phyloP scores from a whole-genome alignment of 495 filamentous ascomycete species.

The Articulospora tetracladia region DNA sequence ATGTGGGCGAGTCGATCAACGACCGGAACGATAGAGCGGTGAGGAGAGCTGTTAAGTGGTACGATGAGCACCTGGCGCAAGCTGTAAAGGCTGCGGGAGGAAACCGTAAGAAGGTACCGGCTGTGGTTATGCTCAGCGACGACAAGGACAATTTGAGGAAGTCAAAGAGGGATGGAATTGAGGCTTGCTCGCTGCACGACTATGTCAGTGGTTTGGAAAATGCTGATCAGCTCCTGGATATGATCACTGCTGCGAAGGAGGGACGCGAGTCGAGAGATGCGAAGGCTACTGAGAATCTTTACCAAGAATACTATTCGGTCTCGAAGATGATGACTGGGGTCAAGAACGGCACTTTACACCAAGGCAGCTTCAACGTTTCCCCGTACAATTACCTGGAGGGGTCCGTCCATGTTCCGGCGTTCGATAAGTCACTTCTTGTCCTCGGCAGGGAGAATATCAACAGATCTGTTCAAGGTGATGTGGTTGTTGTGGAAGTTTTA shows the following conservation, averaged over 20 bases:
- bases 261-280: slow-evolving; percentile 57
- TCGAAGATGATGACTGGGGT: slow-evolving; percentile 96
- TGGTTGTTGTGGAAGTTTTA: slow-evolving; percentile 87
- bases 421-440: slow-evolving; percentile 82
- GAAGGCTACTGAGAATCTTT: slow-evolving; percentile 68
- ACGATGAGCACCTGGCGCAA: slow-evolving; percentile 69
- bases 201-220: slow-evolving; percentile 85
- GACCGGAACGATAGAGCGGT: slow-evolving; percentile 95
- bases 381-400: slow-evolving; percentile 97
- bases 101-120: slow-evolving; percentile 58
- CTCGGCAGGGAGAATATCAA: slow-evolving; percentile 97
- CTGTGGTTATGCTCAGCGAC: slow-evolving; percentile 90
- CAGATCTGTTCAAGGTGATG: slow-evolving; percentile 83
- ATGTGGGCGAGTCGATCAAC: slow-evolving; percentile 83
- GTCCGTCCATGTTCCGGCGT: slow-evolving; percentile 81
- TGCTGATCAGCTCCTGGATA: slow-evolving; percentile 81
- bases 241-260: slow-evolving; percentile 79
- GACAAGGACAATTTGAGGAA: slow-evolving; percentile 84
- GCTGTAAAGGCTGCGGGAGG: slow-evolving; percentile 47
- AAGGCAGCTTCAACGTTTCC: slow-evolving; percentile 93
- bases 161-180: slow-evolving; percentile 70
- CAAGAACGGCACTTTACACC: slow-evolving; percentile 80
- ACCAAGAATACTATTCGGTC: slow-evolving; percentile 75
- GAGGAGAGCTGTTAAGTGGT: slow-evolving; percentile 83
- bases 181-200: slow-evolving; percentile 60